Conservation (phyloP, 768 basidiomycete genomes). For the Termitomyces sp. region DNA sequence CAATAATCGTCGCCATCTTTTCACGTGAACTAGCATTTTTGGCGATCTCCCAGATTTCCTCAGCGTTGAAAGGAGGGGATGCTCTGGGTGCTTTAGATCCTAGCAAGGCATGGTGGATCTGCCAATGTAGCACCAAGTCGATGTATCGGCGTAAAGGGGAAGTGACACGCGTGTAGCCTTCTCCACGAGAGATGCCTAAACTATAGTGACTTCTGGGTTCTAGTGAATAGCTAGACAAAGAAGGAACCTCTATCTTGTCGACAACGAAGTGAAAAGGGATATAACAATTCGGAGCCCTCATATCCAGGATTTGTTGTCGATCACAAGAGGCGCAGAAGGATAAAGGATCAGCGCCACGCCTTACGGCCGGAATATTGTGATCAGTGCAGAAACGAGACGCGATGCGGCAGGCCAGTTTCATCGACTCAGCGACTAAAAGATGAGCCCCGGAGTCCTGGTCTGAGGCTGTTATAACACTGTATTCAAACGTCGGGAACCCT, state of each 20-base stretch:
- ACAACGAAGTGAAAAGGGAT: constrained; percentile 34
- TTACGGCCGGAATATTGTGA: constrained; percentile 54
- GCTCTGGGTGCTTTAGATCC: constrained; percentile 21
- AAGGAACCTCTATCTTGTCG: constrained; percentile 24
- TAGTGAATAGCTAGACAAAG: constrained; percentile 38
- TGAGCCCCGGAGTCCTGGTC: constrained; percentile 36
- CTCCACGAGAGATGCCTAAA: constrained; percentile 63
- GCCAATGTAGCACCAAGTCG: constrained; percentile 88
- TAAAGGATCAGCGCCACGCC: constrained; percentile 39
- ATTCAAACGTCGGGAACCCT: constrained; percentile 50
- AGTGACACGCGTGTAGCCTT: constrained; percentile 81
- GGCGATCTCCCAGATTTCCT: constrained; percentile 40
- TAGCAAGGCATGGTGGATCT: constrained; percentile 76
- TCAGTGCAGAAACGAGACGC: constrained; percentile 70
- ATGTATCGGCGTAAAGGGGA: constrained; percentile 82
- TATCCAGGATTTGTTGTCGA: constrained; percentile 39
- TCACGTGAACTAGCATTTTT: constrained; percentile 32
- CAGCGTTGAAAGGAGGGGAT: constrained; percentile 36
- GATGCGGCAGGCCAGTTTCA: constrained; percentile 74
- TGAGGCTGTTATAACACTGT: constrained; percentile 29
- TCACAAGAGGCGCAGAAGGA: constrained; percentile 22
- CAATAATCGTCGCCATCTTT: constrained; percentile 21
- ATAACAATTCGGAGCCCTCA: constrained; percentile 40
- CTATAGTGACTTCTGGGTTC: constrained; percentile 59
- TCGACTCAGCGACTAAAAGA: constrained; percentile 66